Evolutionary conservation across 352 stramenopile genomes (phyloP).

Genomic region (Globisporangium yorkense): DNA sequence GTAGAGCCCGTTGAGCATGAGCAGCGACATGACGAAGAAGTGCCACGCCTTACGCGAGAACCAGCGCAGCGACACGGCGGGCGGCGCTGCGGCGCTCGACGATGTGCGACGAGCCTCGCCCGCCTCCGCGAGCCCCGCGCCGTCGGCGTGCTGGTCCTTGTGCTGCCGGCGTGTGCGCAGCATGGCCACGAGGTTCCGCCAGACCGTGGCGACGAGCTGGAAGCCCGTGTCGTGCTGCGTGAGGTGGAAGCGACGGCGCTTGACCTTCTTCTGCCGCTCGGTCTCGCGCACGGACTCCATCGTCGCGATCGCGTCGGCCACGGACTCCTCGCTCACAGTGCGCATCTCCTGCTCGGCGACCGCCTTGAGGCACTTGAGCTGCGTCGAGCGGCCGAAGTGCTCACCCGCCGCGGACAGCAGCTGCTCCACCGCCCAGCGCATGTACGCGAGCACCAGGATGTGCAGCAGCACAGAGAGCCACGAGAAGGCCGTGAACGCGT

Average conservation of each 20-base stretch:
- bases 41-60: constrained; percentile 68
- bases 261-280: constrained; percentile 4
- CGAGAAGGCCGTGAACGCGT: constrained; percentile 31
- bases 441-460: constrained; percentile 30
- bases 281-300: constrained; percentile 19
- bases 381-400: constrained; percentile 5
- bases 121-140: background rate
- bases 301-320: constrained; percentile 17
- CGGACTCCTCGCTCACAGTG: constrained; percentile 13
- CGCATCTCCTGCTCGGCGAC: constrained; percentile 17
- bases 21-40: constrained; percentile 45
- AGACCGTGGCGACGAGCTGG: constrained; percentile 18
- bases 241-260: constrained; percentile 3
- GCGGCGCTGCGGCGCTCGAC: background rate
- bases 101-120: background rate
- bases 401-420: constrained; percentile 24
- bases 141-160: background rate
- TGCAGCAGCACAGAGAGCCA: constrained; percentile 33
- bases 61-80: constrained; percentile 18
- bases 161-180: background rate
- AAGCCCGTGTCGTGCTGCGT: constrained; percentile 21
- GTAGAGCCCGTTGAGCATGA: constrained; percentile 76
- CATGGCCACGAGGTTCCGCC: constrained; percentile 1
- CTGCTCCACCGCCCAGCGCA: constrained; percentile 22
- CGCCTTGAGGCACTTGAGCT: constrained; percentile 15